phyloP scores from a whole-genome alignment of 2,329 filamentous ascomycete species.

The Pyrenochaeta sp. region DNA sequence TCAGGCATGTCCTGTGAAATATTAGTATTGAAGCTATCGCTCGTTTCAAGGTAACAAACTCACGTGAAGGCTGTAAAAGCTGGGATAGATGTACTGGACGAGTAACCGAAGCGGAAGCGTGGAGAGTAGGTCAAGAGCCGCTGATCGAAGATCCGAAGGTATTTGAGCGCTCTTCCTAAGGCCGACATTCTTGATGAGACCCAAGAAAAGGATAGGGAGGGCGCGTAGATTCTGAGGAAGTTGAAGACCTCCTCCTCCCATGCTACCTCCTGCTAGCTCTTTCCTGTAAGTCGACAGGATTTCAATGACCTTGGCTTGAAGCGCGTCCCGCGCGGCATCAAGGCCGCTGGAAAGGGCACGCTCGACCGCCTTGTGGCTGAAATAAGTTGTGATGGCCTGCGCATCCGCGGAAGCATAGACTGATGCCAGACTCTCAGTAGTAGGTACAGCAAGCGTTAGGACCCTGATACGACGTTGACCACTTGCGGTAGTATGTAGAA shows the following conservation, averaged over 20 bases:
- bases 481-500: slow-evolving; percentile 97
- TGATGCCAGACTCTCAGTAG: slow-evolving; percentile 87
- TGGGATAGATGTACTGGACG: slow-evolving; percentile 82
- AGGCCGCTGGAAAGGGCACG: slow-evolving; percentile 83
- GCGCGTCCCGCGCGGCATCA: slow-evolving; percentile 86
- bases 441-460: slow-evolving; percentile 89
- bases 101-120: slow-evolving; percentile 88
- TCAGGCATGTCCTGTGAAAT: slow-evolving; percentile 97
- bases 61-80: slow-evolving; percentile 44
- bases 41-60: too few relatives aligned
- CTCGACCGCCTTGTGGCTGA: slow-evolving; percentile 97
- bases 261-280: slow-evolving; percentile 93
- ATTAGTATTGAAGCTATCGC: slow-evolving; percentile 51
- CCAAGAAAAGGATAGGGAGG: slow-evolving; percentile 88
- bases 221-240: slow-evolving; percentile 92
- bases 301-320: slow-evolving; percentile 91
- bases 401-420: slow-evolving; percentile 96
- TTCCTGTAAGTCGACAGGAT: slow-evolving; percentile 95
- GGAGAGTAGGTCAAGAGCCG: slow-evolving; percentile 90
- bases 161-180: slow-evolving; percentile 49
- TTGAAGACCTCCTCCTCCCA: slow-evolving; percentile 89
- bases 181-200: slow-evolving; percentile 88
- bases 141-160: slow-evolving; percentile 78
- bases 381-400: slow-evolving; percentile 90
- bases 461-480: slow-evolving; percentile 95